Conservation (phyloP, 495 filamentous ascomycete species). For the Staphylotrichum tortipilum region DNA sequence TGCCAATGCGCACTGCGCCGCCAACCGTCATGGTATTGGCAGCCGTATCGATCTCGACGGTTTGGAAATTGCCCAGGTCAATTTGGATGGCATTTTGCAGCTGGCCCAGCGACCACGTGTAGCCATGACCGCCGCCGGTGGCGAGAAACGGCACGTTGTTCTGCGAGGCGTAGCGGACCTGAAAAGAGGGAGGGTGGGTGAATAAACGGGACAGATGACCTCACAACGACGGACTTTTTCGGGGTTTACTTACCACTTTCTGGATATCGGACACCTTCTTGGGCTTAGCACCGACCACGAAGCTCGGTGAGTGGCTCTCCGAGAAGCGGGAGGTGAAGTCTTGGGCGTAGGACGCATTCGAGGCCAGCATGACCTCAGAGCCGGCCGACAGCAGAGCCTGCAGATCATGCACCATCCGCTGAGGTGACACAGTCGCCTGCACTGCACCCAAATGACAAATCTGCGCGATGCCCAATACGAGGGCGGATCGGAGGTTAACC, state of each 20-base stretch:
- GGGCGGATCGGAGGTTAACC: too few relatives aligned
- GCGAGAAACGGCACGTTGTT: conserved; percentile 11
- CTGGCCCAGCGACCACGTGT: not conserved
- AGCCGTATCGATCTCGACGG: conserved; percentile 22
- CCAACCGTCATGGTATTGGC: conserved; percentile 37
- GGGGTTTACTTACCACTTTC: conserved; percentile 14
- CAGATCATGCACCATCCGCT: too few relatives aligned
- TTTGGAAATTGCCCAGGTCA: conserved; percentile 24
- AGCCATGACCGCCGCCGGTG: conserved; percentile 11
- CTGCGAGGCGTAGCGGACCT: conserved; percentile 5
- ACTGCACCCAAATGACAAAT: too few relatives aligned
- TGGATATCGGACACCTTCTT: conserved; percentile 21
- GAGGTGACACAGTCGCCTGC: too few relatives aligned
- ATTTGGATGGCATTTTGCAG: conserved; percentile 23
- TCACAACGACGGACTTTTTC: not conserved
- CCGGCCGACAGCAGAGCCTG: not conserved
- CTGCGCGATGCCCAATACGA: too few relatives aligned
- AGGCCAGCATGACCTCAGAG: not conserved
- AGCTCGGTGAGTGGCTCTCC: conserved; percentile 12
- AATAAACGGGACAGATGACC: not conserved
- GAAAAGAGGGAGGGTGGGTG: not conserved
- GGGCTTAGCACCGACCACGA: conserved; percentile 23
- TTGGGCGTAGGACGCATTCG: not conserved
- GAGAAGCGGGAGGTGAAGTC: not conserved
- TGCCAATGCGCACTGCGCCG: conserved; percentile 28